A percentile compares a stretch with the other conserved stretches of the same genome.
These are phyloP conservation scores for Microdochium trichocladiopsis DNA, from an alignment of 2,329 filamentous ascomycete genomes.

Conservation along the genomic window DNA sequence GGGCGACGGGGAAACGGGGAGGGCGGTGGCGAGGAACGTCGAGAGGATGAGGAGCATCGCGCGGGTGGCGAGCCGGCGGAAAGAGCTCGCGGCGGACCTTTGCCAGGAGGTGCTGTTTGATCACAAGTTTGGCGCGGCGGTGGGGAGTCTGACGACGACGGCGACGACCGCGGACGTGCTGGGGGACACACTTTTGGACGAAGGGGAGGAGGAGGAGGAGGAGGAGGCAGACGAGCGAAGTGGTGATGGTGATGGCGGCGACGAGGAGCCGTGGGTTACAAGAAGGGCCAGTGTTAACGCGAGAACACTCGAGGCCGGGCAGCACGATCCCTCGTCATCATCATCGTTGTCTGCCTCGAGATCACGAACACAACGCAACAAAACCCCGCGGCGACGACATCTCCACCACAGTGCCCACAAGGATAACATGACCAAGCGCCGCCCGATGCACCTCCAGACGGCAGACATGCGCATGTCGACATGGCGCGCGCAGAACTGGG, in stretches of 20 bases:
- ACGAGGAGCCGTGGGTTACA: not conserved
- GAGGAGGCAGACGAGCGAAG: slow-evolving; percentile 7
- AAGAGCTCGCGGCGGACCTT: slow-evolving; percentile 29
- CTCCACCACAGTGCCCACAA: not conserved
- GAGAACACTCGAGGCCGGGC: not conserved
- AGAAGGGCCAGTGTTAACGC: not conserved
- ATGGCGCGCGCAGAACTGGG: slow-evolving; percentile 31
- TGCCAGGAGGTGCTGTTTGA: slow-evolving; percentile 34
- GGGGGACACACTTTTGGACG: not conserved
- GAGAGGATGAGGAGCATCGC: slow-evolving; percentile 30
- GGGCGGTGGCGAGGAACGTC: slow-evolving; percentile 19
- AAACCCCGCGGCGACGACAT: not conserved
- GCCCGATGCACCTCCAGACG: slow-evolving; percentile 33
- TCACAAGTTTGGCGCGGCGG: slow-evolving; percentile 3
- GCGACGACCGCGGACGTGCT: not conserved
- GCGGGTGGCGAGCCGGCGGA: slow-evolving; percentile 23
- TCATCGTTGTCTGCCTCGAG: not conserved
- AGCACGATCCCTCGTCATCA: not conserved
- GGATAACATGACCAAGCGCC: slow-evolving; percentile 3
- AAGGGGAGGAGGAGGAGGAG: not conserved
- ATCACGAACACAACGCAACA: not conserved
- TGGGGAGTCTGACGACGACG: not conserved
- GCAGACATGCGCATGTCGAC: slow-evolving; percentile 31
- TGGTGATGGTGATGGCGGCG: slow-evolving; percentile 5
- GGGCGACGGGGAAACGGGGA: not conserved